Evolutionary conservation across 768 basidiomycete genomes (phyloP), one percentile per base, ranked within the genome.

Genomic region (Russula compacta): DNA sequence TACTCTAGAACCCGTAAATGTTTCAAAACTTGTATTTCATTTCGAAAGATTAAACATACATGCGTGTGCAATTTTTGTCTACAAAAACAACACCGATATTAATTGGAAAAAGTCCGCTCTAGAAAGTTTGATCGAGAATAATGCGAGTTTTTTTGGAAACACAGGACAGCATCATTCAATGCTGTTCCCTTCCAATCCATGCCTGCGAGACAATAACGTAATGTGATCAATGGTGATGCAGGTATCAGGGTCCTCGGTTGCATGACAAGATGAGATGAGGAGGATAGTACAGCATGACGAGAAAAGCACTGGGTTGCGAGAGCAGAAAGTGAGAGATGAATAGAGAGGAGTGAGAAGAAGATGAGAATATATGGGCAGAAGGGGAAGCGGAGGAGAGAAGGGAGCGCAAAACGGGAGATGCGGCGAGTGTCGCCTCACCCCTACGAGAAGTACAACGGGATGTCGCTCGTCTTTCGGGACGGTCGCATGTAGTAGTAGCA

Each of bases 191-290:
- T 29, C 24, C 24, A 3, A 29, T 53, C 24, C 52, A n/a, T 14
- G 24, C 5, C 29, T 55, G 51, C 35, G 58, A 17, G 19, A 10
- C 12, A 46, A 59, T 53, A 50, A 59, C 51, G 51, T 38, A 59
- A 50, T 33, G 15, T 51, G 49, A 50, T 29, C 24, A 29, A 29
- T 29, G 24, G 24, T 24, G 39, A 40, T 59, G 43, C 14, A 59
- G 21, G 58, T 51, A 58, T 58, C 57, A 21, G 48, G n/a, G 49
- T 58, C 19, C 57, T 51, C 12, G 24, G 29, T 43, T 51, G 40
- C 35, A 42, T 33, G 24, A 43, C 40, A 48, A 7, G 48, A 42
- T 21, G 40, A 39, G 44, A 46, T 47, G 55, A 42, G n/a, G 43
- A 2, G 15, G 40, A 15, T 49, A 36, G 24, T 47, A 58, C 46